Base-by-base conservation (phyloP, 2,329 filamentous ascomycete species). In the Daldinia sp. region DNA sequence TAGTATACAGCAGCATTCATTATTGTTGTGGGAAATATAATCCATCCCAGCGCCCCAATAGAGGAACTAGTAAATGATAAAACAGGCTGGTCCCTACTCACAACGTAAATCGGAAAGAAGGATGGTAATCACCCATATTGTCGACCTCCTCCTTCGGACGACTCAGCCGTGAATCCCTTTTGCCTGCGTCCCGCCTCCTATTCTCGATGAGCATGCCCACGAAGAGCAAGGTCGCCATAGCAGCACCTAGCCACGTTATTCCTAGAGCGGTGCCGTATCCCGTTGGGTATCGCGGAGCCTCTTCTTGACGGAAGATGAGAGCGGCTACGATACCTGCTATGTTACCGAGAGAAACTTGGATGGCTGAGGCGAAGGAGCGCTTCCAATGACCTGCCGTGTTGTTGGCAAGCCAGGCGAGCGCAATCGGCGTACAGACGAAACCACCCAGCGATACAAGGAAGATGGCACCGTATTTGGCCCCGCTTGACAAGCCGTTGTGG, bases 311-410 rank as follows among this genome's bases (percentile, higher is more conserved):
- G 71, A 79, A 82, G 46, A 82, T 77, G 70, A 79, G 78, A 42
- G 78, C 70, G 35, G 78, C 79, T 12, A 79, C 68, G 46, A 81
- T 70, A 18, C 82, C 82, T 0, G 76, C 77, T 13, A 82, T n/a
- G 74, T 86, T 86, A 0, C 85, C 85, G 26, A 87, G 77, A 0
- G 78, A 81, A 39, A 87, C 82, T 73, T 86, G 84, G 70, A 85
- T 81, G 0, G 81, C 82, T 12, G 84, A 81, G 1, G 82, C 81
- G 33, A 84, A 82, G 3, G 85, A 81, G 48, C 83, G 82, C 74
- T 87, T 88, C 69, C 84, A 86, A 63, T 84, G 82, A 0, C 85
- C 86, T 0, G 82, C 82, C 0, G 87, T 75, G 65, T 88, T 87
- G 76, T 87, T 87, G 9, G 81, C 77, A 1, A 87, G 80, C 85